Evolutionary conservation across 352 stramenopile species (phyloP).

Genomic region (Hyaloperonospora arabidopsidis): DNA sequence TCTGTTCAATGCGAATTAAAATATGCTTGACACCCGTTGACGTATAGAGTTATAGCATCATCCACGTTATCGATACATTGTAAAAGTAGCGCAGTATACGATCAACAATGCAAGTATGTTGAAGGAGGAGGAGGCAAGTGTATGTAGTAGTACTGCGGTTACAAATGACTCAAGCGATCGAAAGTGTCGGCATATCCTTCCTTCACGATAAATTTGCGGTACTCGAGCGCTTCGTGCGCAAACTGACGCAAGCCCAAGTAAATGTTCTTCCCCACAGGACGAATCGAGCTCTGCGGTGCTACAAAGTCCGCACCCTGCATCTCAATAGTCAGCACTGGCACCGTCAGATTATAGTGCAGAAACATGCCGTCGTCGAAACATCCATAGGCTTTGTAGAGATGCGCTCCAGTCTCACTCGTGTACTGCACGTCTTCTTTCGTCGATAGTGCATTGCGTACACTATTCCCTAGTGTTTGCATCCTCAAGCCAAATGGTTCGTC

Average conservation of each 20-base stretch:
- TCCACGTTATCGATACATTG: no score
- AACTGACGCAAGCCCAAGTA: conserved; percentile 54
- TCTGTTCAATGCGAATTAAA: no score
- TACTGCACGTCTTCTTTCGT: conserved; percentile 34
- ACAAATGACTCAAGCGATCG: no score
- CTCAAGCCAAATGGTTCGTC: conserved; percentile 43
- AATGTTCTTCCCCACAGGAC: conserved; percentile 42
- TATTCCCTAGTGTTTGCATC: conserved; percentile 38
- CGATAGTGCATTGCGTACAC: conserved; percentile 43
- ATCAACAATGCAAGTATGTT: no score
- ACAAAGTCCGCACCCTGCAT: conserved; percentile 64
- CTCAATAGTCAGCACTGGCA: conserved; percentile 62
- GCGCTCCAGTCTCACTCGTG: conserved; percentile 40
- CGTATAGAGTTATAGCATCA: no score
- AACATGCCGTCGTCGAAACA: conserved; percentile 65
- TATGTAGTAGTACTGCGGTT: no score
- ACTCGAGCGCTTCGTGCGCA: conserved; percentile 40
- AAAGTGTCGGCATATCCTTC: no score
- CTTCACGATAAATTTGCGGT: conserved; percentile 41
- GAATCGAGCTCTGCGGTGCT: conserved; percentile 50
- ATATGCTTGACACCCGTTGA: no score
- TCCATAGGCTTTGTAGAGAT: conserved; percentile 60
- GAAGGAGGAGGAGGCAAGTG: no score
- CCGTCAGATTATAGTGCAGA: conserved; percentile 48
- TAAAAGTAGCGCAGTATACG: no score